phyloP scores from a whole-genome alignment of 805 yeast genomes.

The Metschnikowia kunwiensis region DNA sequence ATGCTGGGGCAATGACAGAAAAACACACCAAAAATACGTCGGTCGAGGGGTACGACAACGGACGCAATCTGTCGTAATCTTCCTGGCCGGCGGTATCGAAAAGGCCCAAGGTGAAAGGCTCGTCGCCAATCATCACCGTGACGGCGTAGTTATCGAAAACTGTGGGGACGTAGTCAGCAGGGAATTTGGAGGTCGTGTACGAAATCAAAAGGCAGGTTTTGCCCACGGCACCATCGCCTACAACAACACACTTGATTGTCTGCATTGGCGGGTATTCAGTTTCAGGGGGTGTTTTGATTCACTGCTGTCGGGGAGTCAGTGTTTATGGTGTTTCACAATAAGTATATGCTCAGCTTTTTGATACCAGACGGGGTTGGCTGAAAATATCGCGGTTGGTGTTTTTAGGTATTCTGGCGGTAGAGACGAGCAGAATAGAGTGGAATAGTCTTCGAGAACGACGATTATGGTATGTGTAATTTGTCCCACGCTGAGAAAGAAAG shows the following conservation, averaged over 20 bases:
- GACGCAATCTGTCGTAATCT: conserved; percentile 96
- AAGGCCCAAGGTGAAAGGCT: conserved; percentile 94
- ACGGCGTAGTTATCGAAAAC: conserved; percentile 95
- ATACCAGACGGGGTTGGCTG: no score
- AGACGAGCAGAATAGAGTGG: no score
- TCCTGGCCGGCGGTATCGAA: conserved; percentile 99
- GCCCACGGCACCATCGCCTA: conserved; percentile 99
- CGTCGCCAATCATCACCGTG: conserved; percentile 95
- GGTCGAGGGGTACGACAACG: conserved; percentile 93
- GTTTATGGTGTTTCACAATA: no score
- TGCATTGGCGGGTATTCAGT: conserved; percentile 43
- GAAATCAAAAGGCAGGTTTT: conserved; percentile 93
- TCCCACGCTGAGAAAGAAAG: conserved; percentile 7
- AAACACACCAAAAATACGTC: conserved; percentile 96
- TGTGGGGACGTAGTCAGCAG: conserved; percentile 98
- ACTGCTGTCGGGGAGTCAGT: no score
- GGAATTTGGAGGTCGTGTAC: conserved; percentile 94
- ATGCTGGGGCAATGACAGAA: conserved; percentile 94
- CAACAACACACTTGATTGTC: conserved; percentile 91
- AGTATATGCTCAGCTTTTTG: no score
- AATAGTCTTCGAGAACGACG: no score
- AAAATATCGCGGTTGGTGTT: no score
- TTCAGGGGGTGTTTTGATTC: no score
- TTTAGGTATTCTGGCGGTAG: no score
- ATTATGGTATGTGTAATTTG: background rate